Evolutionary conservation across 2,329 filamentous ascomycete species (phyloP).

Genomic region (Ascocoryne sarcoides): DNA sequence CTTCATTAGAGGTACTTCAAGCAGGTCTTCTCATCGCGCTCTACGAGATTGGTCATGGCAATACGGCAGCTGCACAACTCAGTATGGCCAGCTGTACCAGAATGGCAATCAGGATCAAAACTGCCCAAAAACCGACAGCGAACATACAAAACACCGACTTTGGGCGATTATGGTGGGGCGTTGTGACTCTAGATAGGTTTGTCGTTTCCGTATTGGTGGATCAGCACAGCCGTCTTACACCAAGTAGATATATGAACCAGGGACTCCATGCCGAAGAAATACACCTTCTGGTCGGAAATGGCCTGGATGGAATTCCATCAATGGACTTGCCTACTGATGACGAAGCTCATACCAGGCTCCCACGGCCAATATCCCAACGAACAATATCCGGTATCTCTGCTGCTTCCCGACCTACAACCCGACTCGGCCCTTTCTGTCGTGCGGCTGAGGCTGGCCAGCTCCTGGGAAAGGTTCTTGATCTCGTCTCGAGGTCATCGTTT

Average conservation of each 20-base stretch:
- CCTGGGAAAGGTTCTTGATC: constrained; percentile 12
- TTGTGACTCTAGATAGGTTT: constrained; percentile 16
- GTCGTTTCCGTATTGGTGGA: not conserved
- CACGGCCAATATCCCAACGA: constrained; percentile 8
- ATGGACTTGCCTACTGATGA: constrained; percentile 17
- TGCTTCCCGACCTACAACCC: constrained; percentile 13
- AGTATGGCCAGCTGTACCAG: constrained; percentile 13
- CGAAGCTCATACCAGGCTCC: constrained; percentile 8
- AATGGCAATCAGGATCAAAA: constrained; percentile 13
- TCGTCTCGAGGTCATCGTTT: constrained; percentile 10
- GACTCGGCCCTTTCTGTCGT: constrained; percentile 18
- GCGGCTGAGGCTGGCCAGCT: constrained; percentile 14
- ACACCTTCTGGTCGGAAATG: constrained; percentile 12
- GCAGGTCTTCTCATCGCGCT: constrained; percentile 15
- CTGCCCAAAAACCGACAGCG: constrained; percentile 1
- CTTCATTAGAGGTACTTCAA: constrained; percentile 15
- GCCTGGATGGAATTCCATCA: constrained; percentile 8
- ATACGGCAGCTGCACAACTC: constrained; percentile 13
- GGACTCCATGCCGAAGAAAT: constrained; percentile 14
- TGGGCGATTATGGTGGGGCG: constrained; percentile 18
- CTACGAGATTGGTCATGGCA: constrained; percentile 18
- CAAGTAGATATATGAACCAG: constrained; percentile 15
- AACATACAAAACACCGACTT: constrained; percentile 17
- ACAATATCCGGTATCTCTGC: constrained; percentile 14
- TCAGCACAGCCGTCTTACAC: constrained; percentile 1